These are phyloP conservation scores for Chlorella sp. DNA, from an alignment of 139 green algal genomes.

Conservation along the genomic window DNA sequence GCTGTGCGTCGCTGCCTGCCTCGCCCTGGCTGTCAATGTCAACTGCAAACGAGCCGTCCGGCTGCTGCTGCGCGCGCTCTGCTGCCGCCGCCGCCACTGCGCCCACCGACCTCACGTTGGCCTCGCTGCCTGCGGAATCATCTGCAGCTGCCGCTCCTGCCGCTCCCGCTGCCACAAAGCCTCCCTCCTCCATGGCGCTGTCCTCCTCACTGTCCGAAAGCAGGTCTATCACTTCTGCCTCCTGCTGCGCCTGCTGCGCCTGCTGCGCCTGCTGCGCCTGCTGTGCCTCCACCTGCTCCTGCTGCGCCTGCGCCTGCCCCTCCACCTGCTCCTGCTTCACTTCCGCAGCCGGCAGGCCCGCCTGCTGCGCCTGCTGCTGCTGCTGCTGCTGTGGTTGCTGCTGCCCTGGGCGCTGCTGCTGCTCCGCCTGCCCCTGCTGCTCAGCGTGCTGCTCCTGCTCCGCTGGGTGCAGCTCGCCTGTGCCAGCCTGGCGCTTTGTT, in stretches of 20 bases:
- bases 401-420: no score
- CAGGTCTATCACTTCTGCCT: constrained; percentile 2
- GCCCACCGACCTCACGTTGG: no score
- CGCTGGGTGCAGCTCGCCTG: no score
- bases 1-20: no score
- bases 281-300: neutral
- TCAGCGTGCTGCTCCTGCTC: no score
- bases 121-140: neutral
- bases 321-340: no score
- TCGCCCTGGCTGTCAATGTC: neutral
- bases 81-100: neutral
- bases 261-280: neutral
- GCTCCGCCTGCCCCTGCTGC: no score
- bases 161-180: neutral
- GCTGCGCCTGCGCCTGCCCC: neutral
- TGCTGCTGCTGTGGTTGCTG: neutral
- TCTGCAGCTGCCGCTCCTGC: neutral
- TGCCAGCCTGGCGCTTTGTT: no score
- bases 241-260: neutral
- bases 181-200: neutral
- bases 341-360: no score
- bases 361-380: neutral
- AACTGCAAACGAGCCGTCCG: neutral
- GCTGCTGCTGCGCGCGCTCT: neutral
- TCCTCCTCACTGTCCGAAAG: neutral